Evolutionary conservation across 2,329 filamentous ascomycete species (phyloP), one percentile per base, ranked within the genome.

Genomic region (Calonectria fujianensis): DNA sequence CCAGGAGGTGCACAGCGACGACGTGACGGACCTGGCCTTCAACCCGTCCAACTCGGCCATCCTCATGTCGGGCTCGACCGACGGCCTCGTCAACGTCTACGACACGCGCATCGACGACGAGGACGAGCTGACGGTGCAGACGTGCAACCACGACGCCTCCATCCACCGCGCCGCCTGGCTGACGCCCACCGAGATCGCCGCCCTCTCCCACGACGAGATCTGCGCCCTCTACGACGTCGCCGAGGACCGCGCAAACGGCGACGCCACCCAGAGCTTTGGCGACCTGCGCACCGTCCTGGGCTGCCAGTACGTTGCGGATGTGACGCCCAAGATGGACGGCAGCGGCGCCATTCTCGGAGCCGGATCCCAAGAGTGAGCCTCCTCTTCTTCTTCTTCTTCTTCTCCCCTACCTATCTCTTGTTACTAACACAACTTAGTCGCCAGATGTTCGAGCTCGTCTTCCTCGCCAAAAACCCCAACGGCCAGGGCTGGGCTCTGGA

Each of bases 81-180:
- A 97, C 84, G 94, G 94, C 9, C 90, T 96, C 1, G 90, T 96
- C 80, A 96, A 94, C 81, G 87, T 96, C 59, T 95, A 94, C 85
- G 93, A 97, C 85, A 93, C 91, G 24, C 88, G 89, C 63, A 89
- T 94, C 73, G 85, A 88, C 24, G 93, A 95, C 78, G 94, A 96
- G 84, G 94, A 96, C 81, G 94, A 96, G 61, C 92, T 94, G 1
- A 87, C 96, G 27, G 88, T 94, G 73, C 94, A 95, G 84, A 94
- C 95, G 16, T 92, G 96, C 83, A 96, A 96, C 84, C 94, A 95
- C 82, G 90, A 91, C 48, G 91, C 93, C 41, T 95, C 94, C 0
- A 91, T 96, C 76, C 94, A 95, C 83, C 93, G 91, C 78, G 92
- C 94, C 18, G 93, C 92, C 7, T 96, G 96, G 85, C 86, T 96